Conservation (phyloP, 2,329 filamentous ascomycete species). For the Malbranchea cinnamomea region DNA sequence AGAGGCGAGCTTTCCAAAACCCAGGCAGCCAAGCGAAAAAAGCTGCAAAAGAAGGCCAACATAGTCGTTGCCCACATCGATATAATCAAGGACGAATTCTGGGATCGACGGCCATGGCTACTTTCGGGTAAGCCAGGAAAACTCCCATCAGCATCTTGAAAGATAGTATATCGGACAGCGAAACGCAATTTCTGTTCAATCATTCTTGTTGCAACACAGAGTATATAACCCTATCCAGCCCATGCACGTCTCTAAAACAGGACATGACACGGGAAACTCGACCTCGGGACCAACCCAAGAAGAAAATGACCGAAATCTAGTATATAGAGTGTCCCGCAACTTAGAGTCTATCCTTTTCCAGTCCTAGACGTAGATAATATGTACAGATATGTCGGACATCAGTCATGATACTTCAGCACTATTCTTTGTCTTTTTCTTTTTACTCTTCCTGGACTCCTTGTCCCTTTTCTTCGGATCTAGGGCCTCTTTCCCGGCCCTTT, state of each 20-base stretch:
- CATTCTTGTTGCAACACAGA: too few relatives aligned
- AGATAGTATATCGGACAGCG: too few relatives aligned
- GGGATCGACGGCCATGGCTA: conserved; percentile 75
- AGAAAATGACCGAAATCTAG: too few relatives aligned
- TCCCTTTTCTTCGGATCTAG: conserved; percentile 16
- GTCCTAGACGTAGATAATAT: too few relatives aligned
- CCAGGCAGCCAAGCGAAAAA: conserved; percentile 71
- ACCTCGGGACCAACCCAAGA: too few relatives aligned
- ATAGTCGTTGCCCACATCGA: conserved; percentile 78
- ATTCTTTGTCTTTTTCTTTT: conserved; percentile 17
- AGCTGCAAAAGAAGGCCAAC: conserved; percentile 62
- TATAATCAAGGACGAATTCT: conserved; percentile 92
- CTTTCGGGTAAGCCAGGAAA: conserved; percentile 59
- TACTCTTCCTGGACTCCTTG: conserved; percentile 34
- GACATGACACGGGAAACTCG: too few relatives aligned
- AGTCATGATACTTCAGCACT: background rate
- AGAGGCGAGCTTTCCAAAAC: conserved; percentile 49
- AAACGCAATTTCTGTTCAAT: too few relatives aligned
- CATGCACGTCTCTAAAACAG: too few relatives aligned
- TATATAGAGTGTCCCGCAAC: too few relatives aligned
- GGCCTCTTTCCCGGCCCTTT: conserved; percentile 15
- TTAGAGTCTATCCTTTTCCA: too few relatives aligned
- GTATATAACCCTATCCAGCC: too few relatives aligned
- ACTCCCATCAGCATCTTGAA: conserved; percentile 38
- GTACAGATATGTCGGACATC: too few relatives aligned